These are phyloP conservation scores for Spathaspora hagerdaliae DNA, from an alignment of 805 yeast genomes.

Conservation along the genomic window DNA sequence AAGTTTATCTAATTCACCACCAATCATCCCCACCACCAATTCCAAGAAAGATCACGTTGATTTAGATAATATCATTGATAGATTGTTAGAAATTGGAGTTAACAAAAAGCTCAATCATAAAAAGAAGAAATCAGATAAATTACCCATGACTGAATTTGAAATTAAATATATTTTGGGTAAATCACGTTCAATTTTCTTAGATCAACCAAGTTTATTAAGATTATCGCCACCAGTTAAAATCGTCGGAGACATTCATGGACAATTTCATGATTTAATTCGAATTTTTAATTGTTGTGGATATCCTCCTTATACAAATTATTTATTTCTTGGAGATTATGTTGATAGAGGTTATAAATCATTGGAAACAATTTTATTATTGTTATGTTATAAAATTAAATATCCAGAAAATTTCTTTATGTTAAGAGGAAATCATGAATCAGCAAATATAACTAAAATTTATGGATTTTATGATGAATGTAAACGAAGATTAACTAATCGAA, in stretches of 20 bases:
- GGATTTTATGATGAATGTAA: constrained; percentile 63
- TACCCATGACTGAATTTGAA: constrained; percentile 50
- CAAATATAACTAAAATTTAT: constrained; percentile 55
- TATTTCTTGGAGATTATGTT: constrained; percentile 57
- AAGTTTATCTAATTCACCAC: constrained; percentile 11
- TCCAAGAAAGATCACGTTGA: constrained; percentile 31
- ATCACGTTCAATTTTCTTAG: constrained; percentile 56
- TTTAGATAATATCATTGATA: constrained; percentile 61
- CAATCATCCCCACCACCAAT: constrained; percentile 7
- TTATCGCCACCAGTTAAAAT: constrained; percentile 77
- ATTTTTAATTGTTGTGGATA: constrained; percentile 57
- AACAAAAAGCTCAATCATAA: background rate
- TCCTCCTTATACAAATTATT: constrained; percentile 54
- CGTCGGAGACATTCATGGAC: constrained; percentile 82
- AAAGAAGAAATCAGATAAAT: constrained; percentile 31
- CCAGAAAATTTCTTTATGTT: constrained; percentile 60
- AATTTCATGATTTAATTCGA: constrained; percentile 49
- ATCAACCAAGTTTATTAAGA: constrained; percentile 62
- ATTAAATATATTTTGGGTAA: constrained; percentile 54
- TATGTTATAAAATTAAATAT: constrained; percentile 53
- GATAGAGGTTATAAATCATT: constrained; percentile 57
- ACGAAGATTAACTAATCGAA: constrained; percentile 42
- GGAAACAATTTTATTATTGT: constrained; percentile 49
- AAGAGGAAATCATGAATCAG: constrained; percentile 58
- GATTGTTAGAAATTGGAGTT: constrained; percentile 48